Evolutionary conservation across 495 filamentous ascomycete species (phyloP).

Genomic region (Neurospora cerealis): DNA sequence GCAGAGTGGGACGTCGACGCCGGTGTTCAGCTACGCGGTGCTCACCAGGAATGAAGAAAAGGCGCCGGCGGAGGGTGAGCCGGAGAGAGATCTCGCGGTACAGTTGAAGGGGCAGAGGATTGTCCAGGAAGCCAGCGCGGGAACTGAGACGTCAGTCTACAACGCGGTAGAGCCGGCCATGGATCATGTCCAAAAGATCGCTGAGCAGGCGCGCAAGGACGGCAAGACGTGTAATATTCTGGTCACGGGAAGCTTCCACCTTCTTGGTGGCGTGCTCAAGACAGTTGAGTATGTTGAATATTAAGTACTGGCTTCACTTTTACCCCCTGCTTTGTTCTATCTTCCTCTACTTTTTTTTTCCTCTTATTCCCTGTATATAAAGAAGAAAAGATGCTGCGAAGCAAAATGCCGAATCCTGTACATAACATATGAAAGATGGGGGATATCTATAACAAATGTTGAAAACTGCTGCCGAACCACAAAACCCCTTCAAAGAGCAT

Average conservation of each 20-base stretch:
- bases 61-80: conserved; percentile 5
- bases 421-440: background rate
- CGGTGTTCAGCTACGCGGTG: conserved; percentile 26
- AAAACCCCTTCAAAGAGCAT: conserved; percentile 23
- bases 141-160: conserved; percentile 10
- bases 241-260: conserved; percentile 80
- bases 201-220: conserved; percentile 4
- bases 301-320: conserved; percentile 6
- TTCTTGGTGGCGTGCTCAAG: conserved; percentile 74
- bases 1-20: background rate
- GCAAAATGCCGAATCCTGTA: conserved; percentile 6
- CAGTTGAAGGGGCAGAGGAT: conserved; percentile 22
- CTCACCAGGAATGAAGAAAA: conserved; percentile 35
- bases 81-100: conserved; percentile 21
- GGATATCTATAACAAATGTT: conserved; percentile 6
- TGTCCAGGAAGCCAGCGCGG: conserved; percentile 8
- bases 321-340: background rate
- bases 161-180: conserved; percentile 23
- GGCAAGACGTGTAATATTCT: conserved; percentile 27
- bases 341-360: background rate
- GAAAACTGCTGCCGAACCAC: conserved; percentile 5
- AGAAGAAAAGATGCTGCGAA: conserved; percentile 5
- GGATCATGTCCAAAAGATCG: conserved; percentile 10
- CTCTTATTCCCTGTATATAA: background rate
- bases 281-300: conserved; percentile 49